Base-by-base conservation (phyloP, 805 yeast genomes). In the Candida stauntonica region DNA sequence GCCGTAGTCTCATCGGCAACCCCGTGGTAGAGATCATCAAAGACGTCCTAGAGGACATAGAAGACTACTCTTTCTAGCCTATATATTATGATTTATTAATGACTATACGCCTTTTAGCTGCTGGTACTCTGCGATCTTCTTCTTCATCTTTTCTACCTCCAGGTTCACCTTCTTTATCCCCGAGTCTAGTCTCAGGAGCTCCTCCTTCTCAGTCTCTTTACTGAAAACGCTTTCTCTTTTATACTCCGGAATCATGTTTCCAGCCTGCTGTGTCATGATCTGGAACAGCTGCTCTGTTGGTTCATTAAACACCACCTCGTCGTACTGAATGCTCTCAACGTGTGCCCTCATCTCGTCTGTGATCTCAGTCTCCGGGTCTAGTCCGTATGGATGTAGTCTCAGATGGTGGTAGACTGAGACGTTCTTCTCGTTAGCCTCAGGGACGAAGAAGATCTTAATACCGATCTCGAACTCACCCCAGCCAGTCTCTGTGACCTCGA, bases 381-480 rank as follows among this genome's bases (percentile, higher is more conserved):
- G 31, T 7, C 72, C 79, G 57, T 84, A 93, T 0, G 98, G 97
- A 65, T 93, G 99, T 24, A 93, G 70, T 58, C 89, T 86, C 51
- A 93, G 66, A 47, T 86, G 96, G 57, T 93, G 99, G 56, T 87
- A 86, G 35, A 93, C 68, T 29, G 80, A 83, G 33, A 93, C 65
- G 60, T 84, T 81, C 66, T 93, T 93, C 57, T 93, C 99, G 50
- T 80, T 81, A 13, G 94, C 81, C 21, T 86, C 95, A n/a, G 81
- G 73, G 27, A 79, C 81, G 60, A 93, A 93, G 59, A 81, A 89
- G 14, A 93, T 76, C 57, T 89, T 86, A 39, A 93, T 80, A 26
- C 85, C 77, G 45, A 93, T 83, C 55, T 93, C 99, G 62, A 93
- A 93, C 61, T 93, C 99, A 49, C 99, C 99, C 99, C 99, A 93